Evolutionary conservation across 495 filamentous ascomycete genomes (phyloP).

Genomic region (Terfezia boudieri): DNA sequence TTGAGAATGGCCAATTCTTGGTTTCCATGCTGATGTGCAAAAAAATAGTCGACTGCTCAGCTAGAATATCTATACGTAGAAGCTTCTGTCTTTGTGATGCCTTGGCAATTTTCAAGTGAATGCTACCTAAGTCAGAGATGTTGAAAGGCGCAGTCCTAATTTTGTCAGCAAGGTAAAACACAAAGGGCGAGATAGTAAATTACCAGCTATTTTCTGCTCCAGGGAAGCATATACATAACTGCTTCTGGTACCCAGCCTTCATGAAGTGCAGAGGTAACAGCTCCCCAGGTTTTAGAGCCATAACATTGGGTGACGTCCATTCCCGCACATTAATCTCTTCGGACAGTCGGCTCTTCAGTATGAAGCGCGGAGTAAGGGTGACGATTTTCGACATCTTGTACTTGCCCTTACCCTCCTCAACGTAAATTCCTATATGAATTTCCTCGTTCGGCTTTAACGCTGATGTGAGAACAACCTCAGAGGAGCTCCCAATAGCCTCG

Average conservation of each 20-base stretch:
- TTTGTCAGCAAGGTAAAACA: too few species aligned
- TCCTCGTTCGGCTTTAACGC: constrained; percentile 40
- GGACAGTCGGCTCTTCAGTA: constrained; percentile 75
- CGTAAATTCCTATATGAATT: constrained; percentile 71
- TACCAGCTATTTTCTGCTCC: constrained; percentile 87
- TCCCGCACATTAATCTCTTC: constrained; percentile 80
- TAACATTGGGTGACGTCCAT: constrained; percentile 48
- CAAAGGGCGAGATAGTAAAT: too few species aligned
- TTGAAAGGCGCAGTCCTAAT: constrained; percentile 66
- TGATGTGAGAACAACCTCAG: constrained; percentile 63
- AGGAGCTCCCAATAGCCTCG: constrained; percentile 86
- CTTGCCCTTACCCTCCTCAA: constrained; percentile 82
- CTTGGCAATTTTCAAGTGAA: constrained; percentile 83
- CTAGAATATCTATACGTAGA: constrained; percentile 66
- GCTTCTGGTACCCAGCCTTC: constrained; percentile 54
- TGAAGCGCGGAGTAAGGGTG: constrained; percentile 78
- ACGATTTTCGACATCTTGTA: constrained; percentile 93
- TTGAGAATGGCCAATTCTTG: constrained; percentile 93
- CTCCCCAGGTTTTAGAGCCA: constrained; percentile 50
- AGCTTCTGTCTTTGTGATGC: constrained; percentile 71
- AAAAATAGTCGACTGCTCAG: constrained; percentile 84
- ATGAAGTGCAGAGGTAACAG: constrained; percentile 72
- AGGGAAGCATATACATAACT: constrained; percentile 79
- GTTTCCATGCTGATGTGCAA: constrained; percentile 71
- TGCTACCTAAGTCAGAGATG: constrained; percentile 76